These are phyloP conservation scores for Trichoderma asperellum DNA, from an alignment of 2,329 filamentous ascomycete species.

Conservation along the genomic window DNA sequence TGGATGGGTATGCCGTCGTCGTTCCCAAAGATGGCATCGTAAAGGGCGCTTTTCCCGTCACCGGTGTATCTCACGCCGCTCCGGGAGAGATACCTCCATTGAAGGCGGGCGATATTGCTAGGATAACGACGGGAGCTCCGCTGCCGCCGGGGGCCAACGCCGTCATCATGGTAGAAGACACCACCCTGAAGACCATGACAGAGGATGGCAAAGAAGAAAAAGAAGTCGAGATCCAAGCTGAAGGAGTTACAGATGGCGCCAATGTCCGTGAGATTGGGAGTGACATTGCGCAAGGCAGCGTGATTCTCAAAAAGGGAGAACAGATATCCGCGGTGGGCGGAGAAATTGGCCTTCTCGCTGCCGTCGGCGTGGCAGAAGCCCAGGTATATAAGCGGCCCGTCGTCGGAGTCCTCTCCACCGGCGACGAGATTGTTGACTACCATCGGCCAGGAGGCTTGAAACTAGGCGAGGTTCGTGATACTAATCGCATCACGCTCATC, in stretches of 20 bases:
- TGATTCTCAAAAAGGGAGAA: constrained; percentile 76
- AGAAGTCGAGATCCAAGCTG: constrained; percentile 83
- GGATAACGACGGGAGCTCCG: constrained; percentile 94
- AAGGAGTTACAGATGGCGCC: constrained; percentile 74
- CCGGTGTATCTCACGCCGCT: constrained; percentile 82
- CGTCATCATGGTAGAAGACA: constrained; percentile 94
- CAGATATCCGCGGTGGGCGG: constrained; percentile 85
- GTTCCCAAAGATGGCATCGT: constrained; percentile 65
- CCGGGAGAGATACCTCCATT: constrained; percentile 68
- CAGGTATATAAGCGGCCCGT: constrained; percentile 75
- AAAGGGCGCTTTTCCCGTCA: constrained; percentile 83
- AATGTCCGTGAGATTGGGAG: constrained; percentile 92
- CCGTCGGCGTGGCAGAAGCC: constrained; percentile 75
- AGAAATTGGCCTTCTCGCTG: constrained; percentile 86
- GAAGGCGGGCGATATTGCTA: constrained; percentile 74
- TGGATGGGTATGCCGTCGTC: constrained; percentile 91
- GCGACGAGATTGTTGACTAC: constrained; percentile 88
- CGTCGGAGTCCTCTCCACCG: constrained; percentile 88
- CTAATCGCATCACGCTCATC: constrained; percentile 85
- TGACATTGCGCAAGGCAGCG: constrained; percentile 71
- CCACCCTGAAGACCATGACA: constrained; percentile 72
- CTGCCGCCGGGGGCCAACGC: constrained; percentile 85
- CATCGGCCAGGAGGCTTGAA: constrained; percentile 63
- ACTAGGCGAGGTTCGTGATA: constrained; percentile 88
- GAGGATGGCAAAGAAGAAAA: constrained; percentile 83